Conservation (phyloP, 257 asterid genomes). For the Ophiorrhiza pumila region DNA sequence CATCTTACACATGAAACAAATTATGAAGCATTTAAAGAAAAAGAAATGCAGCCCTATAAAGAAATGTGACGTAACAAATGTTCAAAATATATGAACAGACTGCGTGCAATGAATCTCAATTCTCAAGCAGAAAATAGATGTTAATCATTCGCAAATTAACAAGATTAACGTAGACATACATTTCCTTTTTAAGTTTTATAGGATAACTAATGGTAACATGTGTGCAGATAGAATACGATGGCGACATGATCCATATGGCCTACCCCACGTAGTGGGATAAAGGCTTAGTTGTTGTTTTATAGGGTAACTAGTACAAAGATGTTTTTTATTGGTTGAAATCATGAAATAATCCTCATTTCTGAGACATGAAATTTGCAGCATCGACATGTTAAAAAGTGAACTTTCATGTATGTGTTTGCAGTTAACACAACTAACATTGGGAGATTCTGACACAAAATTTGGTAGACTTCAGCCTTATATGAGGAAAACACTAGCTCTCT, state of each 20-base stretch:
- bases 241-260: too few species aligned
- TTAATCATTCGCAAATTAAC: not conserved
- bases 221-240: too few species aligned
- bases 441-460: not conserved
- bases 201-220: too few species aligned
- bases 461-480: not conserved
- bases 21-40: not conserved
- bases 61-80: not conserved
- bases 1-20: not conserved
- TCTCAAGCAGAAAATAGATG: not conserved
- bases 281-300: too few species aligned
- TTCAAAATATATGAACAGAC: not conserved
- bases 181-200: too few species aligned
- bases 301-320: too few species aligned
- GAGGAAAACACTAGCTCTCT: not conserved
- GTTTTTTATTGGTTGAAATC: too few species aligned
- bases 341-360: not conserved
- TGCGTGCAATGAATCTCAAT: not conserved
- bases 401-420: not conserved
- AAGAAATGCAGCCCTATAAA: not conserved
- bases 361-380: not conserved
- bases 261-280: too few species aligned
- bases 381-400: not conserved
- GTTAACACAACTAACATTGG: not conserved
- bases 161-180: too few species aligned